Base-by-base conservation (phyloP, 805 yeast genomes). In the Millerozyma miso region DNA sequence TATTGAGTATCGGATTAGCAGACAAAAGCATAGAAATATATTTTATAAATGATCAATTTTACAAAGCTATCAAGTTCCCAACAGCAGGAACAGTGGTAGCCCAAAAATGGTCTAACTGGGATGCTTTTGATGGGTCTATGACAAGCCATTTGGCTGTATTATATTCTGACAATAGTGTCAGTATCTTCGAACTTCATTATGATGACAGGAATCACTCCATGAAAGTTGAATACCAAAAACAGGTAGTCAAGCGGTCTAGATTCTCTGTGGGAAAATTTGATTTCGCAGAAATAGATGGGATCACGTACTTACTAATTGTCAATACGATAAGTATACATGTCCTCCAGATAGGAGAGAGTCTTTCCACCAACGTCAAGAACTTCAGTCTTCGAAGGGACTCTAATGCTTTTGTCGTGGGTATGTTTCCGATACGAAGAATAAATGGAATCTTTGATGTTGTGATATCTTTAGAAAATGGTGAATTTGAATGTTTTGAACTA, bases 401-500 rank as follows among this genome's bases (percentile, higher is more conserved):
- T 23, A 23, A 23, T 23, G 29, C 29, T 23, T 23, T 23, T 23
- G 29, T 23, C 10, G 29, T 23, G 6, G 29, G 29, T 7, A 23
- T 23, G 10, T 23, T 10, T 7, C 29, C 29, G 10, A 10, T 23
- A 6, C 6, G 6, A 23, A 7, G 29, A 6, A 23, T 7, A 10
- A 23, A 23, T 23, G 29, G 29, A 10, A 23, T 23, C 4, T 31
- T 54, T 17, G 40, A 39, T 5, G 19, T 54, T 2, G 46, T 49
- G 3, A 19, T 58, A 7, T 37, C 54, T 3, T 54, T 37, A 37
- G 62, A 57, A 36, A 44, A 50, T 38, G 63, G 62, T 2, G 40
- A 38, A 7, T 56, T 59, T 33, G 52, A 50, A 20, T 43, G 52
- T 0, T 42, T 48, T 17, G 19, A 31, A 10, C 37, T 52, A 13